Conservation (phyloP, 306 rosid genomes). For the Fragaria ananassa region DNA sequence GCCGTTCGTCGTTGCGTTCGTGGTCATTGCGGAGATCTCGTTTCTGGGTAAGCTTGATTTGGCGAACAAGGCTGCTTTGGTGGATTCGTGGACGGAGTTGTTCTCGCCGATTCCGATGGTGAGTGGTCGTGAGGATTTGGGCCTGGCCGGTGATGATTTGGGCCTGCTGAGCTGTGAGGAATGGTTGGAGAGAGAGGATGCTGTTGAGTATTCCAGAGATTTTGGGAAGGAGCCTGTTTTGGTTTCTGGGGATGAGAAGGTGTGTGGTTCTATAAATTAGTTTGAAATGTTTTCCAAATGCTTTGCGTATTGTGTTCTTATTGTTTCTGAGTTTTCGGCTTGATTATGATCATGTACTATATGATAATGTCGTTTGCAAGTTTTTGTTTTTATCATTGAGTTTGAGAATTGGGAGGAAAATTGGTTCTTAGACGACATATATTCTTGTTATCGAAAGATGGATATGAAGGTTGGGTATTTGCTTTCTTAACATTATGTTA, state of each 20-base stretch:
- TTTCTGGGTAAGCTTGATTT: constrained; percentile 76
- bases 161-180: constrained; percentile 60
- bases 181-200: constrained; percentile 83
- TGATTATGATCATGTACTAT: neutral
- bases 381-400: neutral
- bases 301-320: constrained; percentile 6
- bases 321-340: neutral
- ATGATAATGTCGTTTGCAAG: neutral
- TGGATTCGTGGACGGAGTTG: constrained; percentile 66
- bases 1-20: constrained; percentile 64
- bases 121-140: constrained; percentile 31
- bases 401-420: neutral
- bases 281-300: neutral
- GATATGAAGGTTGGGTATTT: neutral
- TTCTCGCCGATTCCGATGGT: constrained; percentile 38
- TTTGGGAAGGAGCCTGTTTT: constrained; percentile 60
- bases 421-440: neutral
- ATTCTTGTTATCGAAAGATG: neutral
- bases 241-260: constrained; percentile 76
- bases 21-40: constrained; percentile 79
- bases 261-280: constrained; percentile 12
- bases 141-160: constrained; percentile 25
- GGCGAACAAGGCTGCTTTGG: constrained; percentile 67
- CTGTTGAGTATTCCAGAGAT: constrained; percentile 68
- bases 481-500: neutral